Conservation (phyloP, 495 filamentous ascomycete genomes). For the Neurospora sp. region DNA sequence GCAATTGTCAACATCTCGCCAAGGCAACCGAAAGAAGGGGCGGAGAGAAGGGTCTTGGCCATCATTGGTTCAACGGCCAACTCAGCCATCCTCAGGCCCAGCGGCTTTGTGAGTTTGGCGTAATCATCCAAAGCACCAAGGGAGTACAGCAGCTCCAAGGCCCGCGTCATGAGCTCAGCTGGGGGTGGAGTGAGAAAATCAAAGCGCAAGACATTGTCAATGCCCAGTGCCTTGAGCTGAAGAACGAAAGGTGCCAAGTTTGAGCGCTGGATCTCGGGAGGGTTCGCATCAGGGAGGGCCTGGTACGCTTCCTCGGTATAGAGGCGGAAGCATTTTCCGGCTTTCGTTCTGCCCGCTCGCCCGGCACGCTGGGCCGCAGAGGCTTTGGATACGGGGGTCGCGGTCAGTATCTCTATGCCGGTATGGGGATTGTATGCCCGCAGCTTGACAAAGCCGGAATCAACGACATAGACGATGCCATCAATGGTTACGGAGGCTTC, state of each 20-base stretch:
- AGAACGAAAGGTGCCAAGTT: conserved; percentile 86
- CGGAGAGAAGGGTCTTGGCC: conserved; percentile 79
- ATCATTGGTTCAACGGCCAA: conserved; percentile 95
- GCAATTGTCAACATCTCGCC: conserved; percentile 86
- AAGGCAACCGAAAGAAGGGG: conserved; percentile 63
- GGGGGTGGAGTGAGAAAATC: conserved; percentile 84
- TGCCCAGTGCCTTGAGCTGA: conserved; percentile 90
- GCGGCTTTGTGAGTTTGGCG: conserved; percentile 79
- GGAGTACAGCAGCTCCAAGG: conserved; percentile 79
- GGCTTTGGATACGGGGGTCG: conserved; percentile 79
- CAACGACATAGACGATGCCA: conserved; percentile 85
- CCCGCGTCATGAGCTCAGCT: conserved; percentile 76
- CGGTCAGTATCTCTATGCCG: conserved; percentile 88
- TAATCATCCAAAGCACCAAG: conserved; percentile 85
- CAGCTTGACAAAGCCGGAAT: conserved; percentile 86
- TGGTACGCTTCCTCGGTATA: conserved; percentile 74
- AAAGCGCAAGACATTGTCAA: conserved; percentile 91
- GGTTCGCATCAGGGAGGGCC: conserved; percentile 58
- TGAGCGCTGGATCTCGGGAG: conserved; percentile 88
- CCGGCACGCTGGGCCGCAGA: conserved; percentile 88
- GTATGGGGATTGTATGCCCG: conserved; percentile 78
- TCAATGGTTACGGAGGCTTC: conserved; percentile 94
- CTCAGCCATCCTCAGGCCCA: conserved; percentile 89
- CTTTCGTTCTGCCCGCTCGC: conserved; percentile 80
- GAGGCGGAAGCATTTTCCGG: conserved; percentile 90